Conservation (phyloP, 2,329 filamentous ascomycete species). For the Ceratocystis eucalypticola region DNA sequence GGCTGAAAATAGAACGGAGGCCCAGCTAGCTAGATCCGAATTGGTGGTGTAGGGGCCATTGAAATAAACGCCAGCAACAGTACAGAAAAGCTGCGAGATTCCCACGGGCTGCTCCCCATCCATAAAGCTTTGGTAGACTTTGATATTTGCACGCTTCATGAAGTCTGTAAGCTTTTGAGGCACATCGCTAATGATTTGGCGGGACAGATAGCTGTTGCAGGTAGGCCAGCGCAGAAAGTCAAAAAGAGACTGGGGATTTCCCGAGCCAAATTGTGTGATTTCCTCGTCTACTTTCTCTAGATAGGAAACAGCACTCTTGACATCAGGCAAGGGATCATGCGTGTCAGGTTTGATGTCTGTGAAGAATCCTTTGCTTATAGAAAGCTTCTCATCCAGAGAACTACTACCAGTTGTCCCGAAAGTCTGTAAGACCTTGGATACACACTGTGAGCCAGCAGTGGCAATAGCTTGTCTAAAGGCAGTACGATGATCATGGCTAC, state of each 20-base stretch:
- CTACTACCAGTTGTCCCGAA: not conserved
- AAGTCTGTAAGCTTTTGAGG: not conserved
- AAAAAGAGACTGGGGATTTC: not conserved
- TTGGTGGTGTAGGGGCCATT: constrained; percentile 9
- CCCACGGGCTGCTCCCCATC: not conserved
- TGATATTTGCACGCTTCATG: constrained; percentile 5
- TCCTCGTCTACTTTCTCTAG: not conserved
- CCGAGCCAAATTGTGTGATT: not conserved
- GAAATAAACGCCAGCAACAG: constrained; percentile 4
- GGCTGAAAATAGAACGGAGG: constrained; percentile 2
- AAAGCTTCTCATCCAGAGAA: not conserved
- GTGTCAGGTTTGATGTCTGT: not conserved
- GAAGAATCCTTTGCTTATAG: constrained; percentile 10
- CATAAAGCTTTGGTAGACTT: not conserved
- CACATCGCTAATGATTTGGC: constrained; percentile 9
- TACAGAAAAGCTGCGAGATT: constrained; percentile 7
- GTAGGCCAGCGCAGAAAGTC: constrained; percentile 16
- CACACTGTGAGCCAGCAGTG: constrained; percentile 1
- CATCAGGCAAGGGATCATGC: not conserved
- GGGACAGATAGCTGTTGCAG: constrained; percentile 13
- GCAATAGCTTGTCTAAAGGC: constrained; percentile 12
- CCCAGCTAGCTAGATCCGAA: constrained; percentile 15
- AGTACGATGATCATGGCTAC: constrained; percentile 12
- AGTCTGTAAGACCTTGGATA: not conserved
- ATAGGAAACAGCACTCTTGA: not conserved